Percentiles rank a stretch among this genome's conserved stretches.
Conservation (phyloP, 1,284 basidiomycete genomes). For the Cryptococcus deneoformans region DNA sequence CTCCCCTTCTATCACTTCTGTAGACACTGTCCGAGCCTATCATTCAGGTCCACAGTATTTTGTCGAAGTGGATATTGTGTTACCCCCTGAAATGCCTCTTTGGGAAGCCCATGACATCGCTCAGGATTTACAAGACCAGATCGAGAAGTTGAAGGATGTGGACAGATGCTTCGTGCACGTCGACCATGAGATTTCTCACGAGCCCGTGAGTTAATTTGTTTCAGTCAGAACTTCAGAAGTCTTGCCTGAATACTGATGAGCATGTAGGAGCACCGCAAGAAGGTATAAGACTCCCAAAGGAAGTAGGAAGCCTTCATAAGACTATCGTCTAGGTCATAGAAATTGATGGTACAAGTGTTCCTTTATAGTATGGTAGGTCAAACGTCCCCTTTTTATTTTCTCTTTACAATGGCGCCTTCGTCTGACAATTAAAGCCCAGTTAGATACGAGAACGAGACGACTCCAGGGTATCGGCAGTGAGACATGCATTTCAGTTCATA, state of each 20-base stretch:
- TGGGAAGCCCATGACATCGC: slow-evolving; percentile 91
- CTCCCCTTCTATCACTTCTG: slow-evolving; percentile 74
- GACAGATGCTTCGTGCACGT: slow-evolving; percentile 92
- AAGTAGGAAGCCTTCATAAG: too few species aligned
- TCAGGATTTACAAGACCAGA: slow-evolving; percentile 89
- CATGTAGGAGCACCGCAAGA: slow-evolving; percentile 35
- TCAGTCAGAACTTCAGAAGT: background rate
- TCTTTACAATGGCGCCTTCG: too few species aligned
- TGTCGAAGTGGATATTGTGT: slow-evolving; percentile 93
- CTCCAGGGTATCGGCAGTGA: too few species aligned
- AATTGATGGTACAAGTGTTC: too few species aligned
- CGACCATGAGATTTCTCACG: slow-evolving; percentile 84
- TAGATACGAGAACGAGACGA: too few species aligned
- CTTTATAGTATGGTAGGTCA: too few species aligned
- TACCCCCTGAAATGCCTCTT: slow-evolving; percentile 82
- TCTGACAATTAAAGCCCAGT: too few species aligned
- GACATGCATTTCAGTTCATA: too few species aligned
- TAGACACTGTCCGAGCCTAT: slow-evolving; percentile 87
- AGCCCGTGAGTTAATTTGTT: slow-evolving; percentile 35
- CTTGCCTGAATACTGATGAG: too few species aligned
- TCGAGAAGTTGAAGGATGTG: slow-evolving; percentile 87
- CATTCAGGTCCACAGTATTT: slow-evolving; percentile 75
- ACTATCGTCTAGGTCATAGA: too few species aligned
- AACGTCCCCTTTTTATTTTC: too few species aligned
- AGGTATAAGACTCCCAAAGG: slow-evolving; percentile 12